Evolutionary conservation across 306 rosid genomes (phyloP).

Genomic region (Alnus rubra): DNA sequence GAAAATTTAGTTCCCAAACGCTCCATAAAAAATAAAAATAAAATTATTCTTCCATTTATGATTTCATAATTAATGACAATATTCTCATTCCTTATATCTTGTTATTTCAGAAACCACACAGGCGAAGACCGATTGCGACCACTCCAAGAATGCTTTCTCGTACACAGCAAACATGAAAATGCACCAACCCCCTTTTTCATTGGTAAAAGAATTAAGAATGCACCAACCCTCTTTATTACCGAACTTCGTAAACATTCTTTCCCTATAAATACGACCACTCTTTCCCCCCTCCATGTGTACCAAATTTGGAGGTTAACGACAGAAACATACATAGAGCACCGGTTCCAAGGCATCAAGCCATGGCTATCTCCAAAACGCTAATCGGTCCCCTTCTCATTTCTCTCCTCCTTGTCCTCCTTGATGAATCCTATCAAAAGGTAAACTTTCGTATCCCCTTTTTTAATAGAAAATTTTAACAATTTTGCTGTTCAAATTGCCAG

Average conservation of each 20-base stretch:
- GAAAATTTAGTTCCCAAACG: too few relatives aligned
- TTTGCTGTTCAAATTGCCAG: too few relatives aligned
- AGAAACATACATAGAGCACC: background rate
- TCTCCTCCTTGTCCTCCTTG: slow-evolving; percentile 37
- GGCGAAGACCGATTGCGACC: too few relatives aligned
- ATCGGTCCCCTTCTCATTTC: slow-evolving; percentile 39
- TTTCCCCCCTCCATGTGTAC: background rate
- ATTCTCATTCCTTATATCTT: too few relatives aligned
- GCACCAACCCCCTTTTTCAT: background rate
- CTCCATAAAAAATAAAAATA: too few relatives aligned
- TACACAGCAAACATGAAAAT: background rate
- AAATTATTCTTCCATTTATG: too few relatives aligned
- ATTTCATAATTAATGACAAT: too few relatives aligned
- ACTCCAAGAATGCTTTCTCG: background rate
- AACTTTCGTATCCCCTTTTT: background rate
- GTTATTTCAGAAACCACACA: too few relatives aligned
- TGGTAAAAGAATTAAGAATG: background rate
- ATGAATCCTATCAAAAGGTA: slow-evolving; percentile 41
- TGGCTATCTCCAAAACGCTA: slow-evolving; percentile 12
- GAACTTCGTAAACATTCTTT: background rate
- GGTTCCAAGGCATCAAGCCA: slow-evolving; percentile 8
- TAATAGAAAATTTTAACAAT: too few relatives aligned
- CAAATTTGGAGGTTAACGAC: background rate
- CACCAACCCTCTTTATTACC: background rate
- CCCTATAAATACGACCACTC: background rate